These are phyloP conservation scores for Pythium inflatum DNA, from an alignment of 352 stramenopile genomes.

Conservation along the genomic window DNA sequence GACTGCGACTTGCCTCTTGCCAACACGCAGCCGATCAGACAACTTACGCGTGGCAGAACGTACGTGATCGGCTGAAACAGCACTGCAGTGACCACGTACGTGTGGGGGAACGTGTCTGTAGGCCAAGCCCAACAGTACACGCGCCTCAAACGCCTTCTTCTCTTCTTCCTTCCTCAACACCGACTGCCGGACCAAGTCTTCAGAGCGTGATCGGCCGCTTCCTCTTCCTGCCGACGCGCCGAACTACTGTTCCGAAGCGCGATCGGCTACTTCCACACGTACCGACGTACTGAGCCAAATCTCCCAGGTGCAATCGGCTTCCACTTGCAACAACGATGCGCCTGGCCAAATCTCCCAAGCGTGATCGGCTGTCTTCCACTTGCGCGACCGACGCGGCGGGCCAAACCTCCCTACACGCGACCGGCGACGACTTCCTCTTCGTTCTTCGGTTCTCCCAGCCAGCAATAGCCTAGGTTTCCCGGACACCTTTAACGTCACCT, in stretches of 20 bases:
- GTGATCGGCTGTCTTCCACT: neutral
- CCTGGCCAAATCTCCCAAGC: neutral
- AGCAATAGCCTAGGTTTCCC: conserved; percentile 3
- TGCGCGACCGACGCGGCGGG: neutral
- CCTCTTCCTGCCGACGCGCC: neutral
- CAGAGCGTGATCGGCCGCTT: neutral
- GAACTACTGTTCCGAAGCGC: neutral
- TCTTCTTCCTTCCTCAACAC: neutral
- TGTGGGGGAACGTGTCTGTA: neutral
- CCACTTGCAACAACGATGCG: no score
- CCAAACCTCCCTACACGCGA: neutral
- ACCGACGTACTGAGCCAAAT: neutral
- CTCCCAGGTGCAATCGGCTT: no score
- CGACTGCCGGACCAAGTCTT: neutral
- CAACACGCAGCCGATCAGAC: neutral
- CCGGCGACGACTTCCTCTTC: neutral
- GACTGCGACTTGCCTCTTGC: neutral
- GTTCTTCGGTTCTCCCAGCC: conserved; percentile 8
- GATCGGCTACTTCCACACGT: neutral
- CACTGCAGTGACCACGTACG: neutral
- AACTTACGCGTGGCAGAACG: neutral
- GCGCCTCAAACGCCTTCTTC: neutral
- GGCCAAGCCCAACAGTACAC: neutral
- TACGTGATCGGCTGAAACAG: conserved; percentile 2
- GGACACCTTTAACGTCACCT: conserved; percentile 20